phyloP scores from a whole-genome alignment of 179 eudicot species.

The Heliamphora pulchella region DNA sequence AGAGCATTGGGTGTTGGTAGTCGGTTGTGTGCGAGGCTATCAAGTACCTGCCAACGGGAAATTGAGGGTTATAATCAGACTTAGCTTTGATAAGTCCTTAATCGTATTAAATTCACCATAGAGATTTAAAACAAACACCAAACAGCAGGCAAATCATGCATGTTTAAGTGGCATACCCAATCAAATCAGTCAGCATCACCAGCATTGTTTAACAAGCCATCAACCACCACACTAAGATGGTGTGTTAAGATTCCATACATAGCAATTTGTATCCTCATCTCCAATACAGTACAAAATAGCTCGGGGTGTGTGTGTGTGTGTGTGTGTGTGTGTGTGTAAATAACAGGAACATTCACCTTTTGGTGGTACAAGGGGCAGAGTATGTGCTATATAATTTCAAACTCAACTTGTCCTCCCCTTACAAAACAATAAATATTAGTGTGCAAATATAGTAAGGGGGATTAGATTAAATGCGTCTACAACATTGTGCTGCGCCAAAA shows the following conservation, averaged over 20 bases:
- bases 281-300: neutral
- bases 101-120: neutral
- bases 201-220: too few species aligned
- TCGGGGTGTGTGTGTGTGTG: neutral
- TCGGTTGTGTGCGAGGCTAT: constrained; percentile 74
- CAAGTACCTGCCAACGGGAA: constrained; percentile 41
- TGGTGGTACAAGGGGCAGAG: neutral
- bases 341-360: neutral
- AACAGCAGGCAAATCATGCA: neutral
- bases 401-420: neutral
- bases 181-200: too few species aligned
- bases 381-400: neutral
- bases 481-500: neutral
- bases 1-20: constrained; percentile 63
- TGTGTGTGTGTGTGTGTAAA: too few species aligned
- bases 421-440: neutral
- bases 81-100: neutral
- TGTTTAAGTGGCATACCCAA: too few species aligned
- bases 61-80: neutral
- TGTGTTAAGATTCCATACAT: neutral
- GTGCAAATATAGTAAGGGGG: neutral
- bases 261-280: neutral
- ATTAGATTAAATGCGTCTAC: neutral
- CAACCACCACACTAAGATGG: neutral
- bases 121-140: neutral